Conservation (phyloP, 148 eudicot species). For the Rhododendron simsii region DNA sequence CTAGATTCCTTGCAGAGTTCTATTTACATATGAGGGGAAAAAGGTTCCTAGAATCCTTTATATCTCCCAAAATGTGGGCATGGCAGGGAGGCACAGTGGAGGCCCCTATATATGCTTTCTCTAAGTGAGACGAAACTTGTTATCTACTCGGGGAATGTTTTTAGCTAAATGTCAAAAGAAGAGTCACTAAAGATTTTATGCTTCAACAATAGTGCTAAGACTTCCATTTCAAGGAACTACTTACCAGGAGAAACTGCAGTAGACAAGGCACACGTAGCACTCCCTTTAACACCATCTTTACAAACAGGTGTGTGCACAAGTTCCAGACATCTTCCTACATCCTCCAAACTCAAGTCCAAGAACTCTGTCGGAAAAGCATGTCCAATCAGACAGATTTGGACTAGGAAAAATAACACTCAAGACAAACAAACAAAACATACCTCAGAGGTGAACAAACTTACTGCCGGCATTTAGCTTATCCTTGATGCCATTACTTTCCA, state of each 20-base stretch:
- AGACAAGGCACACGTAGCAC: slow-evolving; percentile 44
- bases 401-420: background rate
- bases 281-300: slow-evolving; percentile 64
- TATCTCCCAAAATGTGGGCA: background rate
- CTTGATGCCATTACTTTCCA: slow-evolving; percentile 49
- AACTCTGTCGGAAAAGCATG: slow-evolving; percentile 38
- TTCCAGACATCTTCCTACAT: slow-evolving; percentile 72
- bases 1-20: background rate
- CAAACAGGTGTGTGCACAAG: slow-evolving; percentile 78
- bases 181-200: background rate
- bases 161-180: background rate
- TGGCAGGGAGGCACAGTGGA: background rate
- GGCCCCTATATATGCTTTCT: background rate
- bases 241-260: slow-evolving; percentile 68
- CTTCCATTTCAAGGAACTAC: slow-evolving; percentile 20
- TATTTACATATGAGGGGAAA: background rate
- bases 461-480: slow-evolving; percentile 63
- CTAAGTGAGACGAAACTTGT: background rate
- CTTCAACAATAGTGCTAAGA: background rate
- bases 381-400: slow-evolving; percentile 4
- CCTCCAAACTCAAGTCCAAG: slow-evolving; percentile 63
- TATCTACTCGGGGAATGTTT: background rate
- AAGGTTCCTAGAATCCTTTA: background rate
- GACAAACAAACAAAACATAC: background rate
- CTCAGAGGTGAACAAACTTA: slow-evolving; percentile 18